These are phyloP conservation scores for Fraxinus nigra DNA, from an alignment of 305 asterid species.

Conservation along the genomic window DNA sequence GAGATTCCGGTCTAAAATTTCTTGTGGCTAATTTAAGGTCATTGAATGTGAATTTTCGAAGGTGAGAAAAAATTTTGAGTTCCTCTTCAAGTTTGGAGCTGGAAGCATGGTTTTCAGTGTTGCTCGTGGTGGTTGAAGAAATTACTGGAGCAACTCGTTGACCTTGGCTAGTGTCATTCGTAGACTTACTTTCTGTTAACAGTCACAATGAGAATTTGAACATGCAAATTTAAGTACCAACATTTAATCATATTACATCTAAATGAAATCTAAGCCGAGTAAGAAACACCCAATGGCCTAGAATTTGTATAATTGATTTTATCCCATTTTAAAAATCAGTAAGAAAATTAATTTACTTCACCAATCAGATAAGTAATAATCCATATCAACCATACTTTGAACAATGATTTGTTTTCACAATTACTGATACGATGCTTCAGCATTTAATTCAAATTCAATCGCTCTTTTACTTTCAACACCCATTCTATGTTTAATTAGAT, in stretches of 20 bases:
- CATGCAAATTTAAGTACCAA: not conserved
- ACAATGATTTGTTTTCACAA: not conserved
- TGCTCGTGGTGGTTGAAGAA: constrained; percentile 72
- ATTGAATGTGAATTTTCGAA: constrained; percentile 29
- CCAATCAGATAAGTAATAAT: not conserved
- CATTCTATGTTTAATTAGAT: not conserved
- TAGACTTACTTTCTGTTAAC: not conserved
- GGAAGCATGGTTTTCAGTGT: constrained; percentile 68
- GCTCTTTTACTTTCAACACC: not conserved
- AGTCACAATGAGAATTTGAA: not conserved
- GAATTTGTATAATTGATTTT: not conserved
- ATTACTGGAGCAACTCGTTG: constrained; percentile 56
- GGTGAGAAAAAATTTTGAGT: not conserved
- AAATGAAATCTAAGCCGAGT: not conserved
- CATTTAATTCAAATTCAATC: not conserved
- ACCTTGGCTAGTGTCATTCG: constrained; percentile 35
- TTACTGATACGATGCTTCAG: not conserved
- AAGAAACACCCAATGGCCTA: not conserved
- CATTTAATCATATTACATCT: not conserved
- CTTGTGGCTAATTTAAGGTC: constrained; percentile 87
- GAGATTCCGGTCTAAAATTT: constrained; percentile 90
- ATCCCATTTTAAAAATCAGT: not conserved
- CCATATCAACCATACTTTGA: not conserved
- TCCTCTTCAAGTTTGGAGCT: constrained; percentile 30
- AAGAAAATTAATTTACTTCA: not conserved